Conservation (phyloP, 768 basidiomycete genomes). For the Lyophyllum atratum region DNA sequence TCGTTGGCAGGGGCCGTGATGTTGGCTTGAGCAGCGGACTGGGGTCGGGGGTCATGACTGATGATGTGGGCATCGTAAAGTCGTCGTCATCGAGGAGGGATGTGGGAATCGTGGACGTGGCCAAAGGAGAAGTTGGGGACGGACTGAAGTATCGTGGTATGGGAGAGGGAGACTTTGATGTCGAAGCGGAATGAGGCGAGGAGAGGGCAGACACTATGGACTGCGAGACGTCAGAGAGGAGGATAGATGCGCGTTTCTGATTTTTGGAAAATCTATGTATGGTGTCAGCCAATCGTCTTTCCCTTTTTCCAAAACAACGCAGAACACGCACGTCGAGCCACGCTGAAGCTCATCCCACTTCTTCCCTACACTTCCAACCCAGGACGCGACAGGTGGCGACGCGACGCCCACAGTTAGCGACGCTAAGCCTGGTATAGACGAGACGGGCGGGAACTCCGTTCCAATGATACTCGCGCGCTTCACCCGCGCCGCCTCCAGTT, state of each 20-base stretch:
- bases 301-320: too few species aligned
- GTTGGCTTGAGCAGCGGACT: not conserved
- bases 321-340: conserved; percentile 48
- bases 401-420: conserved; percentile 27
- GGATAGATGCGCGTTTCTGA: conserved; percentile 67
- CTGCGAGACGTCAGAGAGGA: conserved; percentile 66
- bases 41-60: conserved; percentile 34
- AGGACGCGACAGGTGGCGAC: conserved; percentile 33
- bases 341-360: conserved; percentile 60
- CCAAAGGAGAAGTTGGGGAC: conserved; percentile 17
- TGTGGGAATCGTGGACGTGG: conserved; percentile 12
- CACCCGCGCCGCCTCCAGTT: not conserved
- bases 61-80: conserved; percentile 19
- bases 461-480: conserved; percentile 17
- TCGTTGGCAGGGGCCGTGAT: too few species aligned
- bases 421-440: conserved; percentile 41
- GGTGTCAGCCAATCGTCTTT: not conserved
- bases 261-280: conserved; percentile 60
- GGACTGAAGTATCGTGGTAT: conserved; percentile 19
- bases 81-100: conserved; percentile 46
- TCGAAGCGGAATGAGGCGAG: conserved; percentile 33
- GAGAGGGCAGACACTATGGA: conserved; percentile 50
- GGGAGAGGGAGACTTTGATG: conserved; percentile 23
- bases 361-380: conserved; percentile 63
- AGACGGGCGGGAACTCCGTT: conserved; percentile 31